Conservation (phyloP, 2,329 filamentous ascomycete genomes). For the Trichoderma endophyticum region DNA sequence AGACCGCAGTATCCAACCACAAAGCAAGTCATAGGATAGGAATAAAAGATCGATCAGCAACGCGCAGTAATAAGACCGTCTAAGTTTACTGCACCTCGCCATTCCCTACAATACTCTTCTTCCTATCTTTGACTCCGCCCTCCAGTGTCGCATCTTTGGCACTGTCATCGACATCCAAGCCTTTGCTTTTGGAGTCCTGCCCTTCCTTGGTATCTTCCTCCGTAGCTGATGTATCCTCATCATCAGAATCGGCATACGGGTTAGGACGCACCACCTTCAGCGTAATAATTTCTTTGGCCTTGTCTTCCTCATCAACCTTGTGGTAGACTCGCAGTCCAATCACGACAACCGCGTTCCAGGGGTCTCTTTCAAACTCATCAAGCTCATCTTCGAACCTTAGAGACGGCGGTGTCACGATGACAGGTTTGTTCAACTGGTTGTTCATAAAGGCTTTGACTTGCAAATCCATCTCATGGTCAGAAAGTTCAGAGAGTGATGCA, state of each 20-base stretch:
- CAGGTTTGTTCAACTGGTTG: constrained; percentile 6
- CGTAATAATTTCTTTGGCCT: constrained; percentile 35
- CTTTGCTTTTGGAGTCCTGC: constrained; percentile 27
- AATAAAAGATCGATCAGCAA: neutral
- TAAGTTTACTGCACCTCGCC: neutral
- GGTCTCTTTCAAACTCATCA: constrained; percentile 54
- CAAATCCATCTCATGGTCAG: constrained; percentile 39
- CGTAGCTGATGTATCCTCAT: constrained; percentile 25
- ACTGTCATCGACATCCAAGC: constrained; percentile 45
- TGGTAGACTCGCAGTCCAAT: constrained; percentile 61
- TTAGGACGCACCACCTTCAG: constrained; percentile 41
- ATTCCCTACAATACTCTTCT: constrained; percentile 36
- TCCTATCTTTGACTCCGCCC: constrained; percentile 33
- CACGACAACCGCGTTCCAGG: constrained; percentile 63
- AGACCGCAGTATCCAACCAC: neutral
- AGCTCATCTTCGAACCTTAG: constrained; percentile 39
- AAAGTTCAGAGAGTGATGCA: constrained; percentile 39
- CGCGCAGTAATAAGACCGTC: neutral
- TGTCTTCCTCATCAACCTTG: constrained; percentile 38
- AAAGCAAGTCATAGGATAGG: neutral
- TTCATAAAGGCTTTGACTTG: constrained; percentile 25
- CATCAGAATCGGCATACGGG: constrained; percentile 29
- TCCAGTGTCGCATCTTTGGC: constrained; percentile 44
- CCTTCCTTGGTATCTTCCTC: neutral
- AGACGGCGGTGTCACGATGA: neutral